Evolutionary conservation across 1,284 basidiomycete genomes (phyloP).

Genomic region (Thelephora terrestris): DNA sequence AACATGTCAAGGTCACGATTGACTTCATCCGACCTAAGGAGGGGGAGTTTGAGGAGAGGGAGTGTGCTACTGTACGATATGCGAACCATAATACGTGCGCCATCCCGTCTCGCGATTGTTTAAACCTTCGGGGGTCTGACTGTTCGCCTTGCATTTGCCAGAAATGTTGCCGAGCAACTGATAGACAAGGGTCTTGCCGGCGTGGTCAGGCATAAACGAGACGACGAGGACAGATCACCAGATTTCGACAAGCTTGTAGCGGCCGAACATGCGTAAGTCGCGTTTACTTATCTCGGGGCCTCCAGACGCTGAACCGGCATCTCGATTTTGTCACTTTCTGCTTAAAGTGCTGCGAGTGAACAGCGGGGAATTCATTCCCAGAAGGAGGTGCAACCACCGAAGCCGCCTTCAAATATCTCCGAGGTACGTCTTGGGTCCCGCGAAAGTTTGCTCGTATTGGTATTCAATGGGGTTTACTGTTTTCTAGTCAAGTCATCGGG

Average conservation of each 20-base stretch:
- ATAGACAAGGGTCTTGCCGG: conserved; percentile 90
- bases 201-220: conserved; percentile 84
- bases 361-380: conserved; percentile 86
- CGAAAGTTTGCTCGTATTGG: neutral
- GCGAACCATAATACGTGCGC: conserved; percentile 68
- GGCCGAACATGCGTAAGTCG: conserved; percentile 78
- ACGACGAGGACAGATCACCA: conserved; percentile 90
- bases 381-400: conserved; percentile 75
- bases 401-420: conserved; percentile 74
- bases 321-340: neutral
- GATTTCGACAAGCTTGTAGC: conserved; percentile 94
- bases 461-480: neutral
- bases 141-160: conserved; percentile 21
- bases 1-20: conserved; percentile 73
- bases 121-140: conserved; percentile 1
- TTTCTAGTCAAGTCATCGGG: conserved; percentile 56
- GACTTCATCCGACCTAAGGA: conserved; percentile 91
- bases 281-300: neutral
- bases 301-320: too few relatives aligned
- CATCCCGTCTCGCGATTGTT: conserved; percentile 1
- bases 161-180: conserved; percentile 86
- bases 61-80: conserved; percentile 82
- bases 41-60: conserved; percentile 87
- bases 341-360: conserved; percentile 63
- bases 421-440: conserved; percentile 39